A percentile compares a stretch with the other conserved stretches of the same genome.
Conservation (phyloP, 805 yeast species). For the Ogataea degrootiae region DNA sequence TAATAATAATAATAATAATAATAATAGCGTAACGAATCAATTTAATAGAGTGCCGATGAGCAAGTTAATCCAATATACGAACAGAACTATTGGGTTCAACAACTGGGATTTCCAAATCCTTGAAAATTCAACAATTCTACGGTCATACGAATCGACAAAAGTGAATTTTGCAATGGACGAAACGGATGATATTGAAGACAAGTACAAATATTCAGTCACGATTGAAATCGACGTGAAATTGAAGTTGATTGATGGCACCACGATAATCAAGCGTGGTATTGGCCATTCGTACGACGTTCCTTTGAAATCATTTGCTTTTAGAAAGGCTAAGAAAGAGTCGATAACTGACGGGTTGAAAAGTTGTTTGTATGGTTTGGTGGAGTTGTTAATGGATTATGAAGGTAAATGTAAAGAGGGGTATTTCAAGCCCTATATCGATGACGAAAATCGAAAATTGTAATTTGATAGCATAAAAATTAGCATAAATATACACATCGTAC, state of each 20-base stretch:
- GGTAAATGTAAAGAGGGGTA: constrained; percentile 21
- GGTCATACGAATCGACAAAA: background rate
- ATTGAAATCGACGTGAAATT: constrained; percentile 30
- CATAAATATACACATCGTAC: too few relatives aligned
- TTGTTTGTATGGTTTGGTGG: constrained; percentile 36
- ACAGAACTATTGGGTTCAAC: constrained; percentile 45
- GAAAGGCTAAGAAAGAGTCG: constrained; percentile 44
- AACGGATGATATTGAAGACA: constrained; percentile 15
- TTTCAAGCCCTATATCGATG: constrained; percentile 13
- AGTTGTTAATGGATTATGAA: constrained; percentile 26
- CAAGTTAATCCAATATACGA: constrained; percentile 34
- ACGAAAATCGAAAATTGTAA: too few relatives aligned
- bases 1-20: background rate
- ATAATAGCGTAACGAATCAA: constrained; percentile 1
- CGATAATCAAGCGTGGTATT: constrained; percentile 32
- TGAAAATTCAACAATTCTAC: constrained; percentile 18
- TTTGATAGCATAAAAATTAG: too few relatives aligned
- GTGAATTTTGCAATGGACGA: constrained; percentile 5
- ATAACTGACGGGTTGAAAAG: constrained; percentile 39
- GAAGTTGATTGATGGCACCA: constrained; percentile 41
- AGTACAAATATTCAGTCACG: constrained; percentile 13
- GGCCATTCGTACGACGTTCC: constrained; percentile 35
- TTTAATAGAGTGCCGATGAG: constrained; percentile 17
- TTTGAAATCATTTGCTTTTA: constrained; percentile 30
- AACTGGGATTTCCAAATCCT: constrained; percentile 43